Conservation (phyloP, 805 yeast species). For the Saccharomycopsis sp. region DNA sequence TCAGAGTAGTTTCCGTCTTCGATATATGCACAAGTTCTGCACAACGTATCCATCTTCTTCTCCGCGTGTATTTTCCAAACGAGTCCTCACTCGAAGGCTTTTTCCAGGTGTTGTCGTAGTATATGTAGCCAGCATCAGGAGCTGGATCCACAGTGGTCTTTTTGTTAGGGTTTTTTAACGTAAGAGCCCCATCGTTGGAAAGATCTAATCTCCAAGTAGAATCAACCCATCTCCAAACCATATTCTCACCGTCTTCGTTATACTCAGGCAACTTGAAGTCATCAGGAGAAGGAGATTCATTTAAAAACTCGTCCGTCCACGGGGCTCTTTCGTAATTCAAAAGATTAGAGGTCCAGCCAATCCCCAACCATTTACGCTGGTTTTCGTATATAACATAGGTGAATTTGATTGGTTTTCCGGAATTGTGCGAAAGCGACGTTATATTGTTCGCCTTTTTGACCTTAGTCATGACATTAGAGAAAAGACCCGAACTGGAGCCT, state of each 20-base stretch:
- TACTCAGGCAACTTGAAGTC: slow-evolving; percentile 73
- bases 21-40: slow-evolving; percentile 64
- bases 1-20: slow-evolving; percentile 13
- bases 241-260: slow-evolving; percentile 52
- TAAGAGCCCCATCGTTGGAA: slow-evolving; percentile 81
- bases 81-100: slow-evolving; percentile 83
- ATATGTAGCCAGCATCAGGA: slow-evolving; percentile 79
- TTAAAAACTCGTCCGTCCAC: slow-evolving; percentile 95
- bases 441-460: slow-evolving; percentile 27
- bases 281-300: slow-evolving; percentile 74
- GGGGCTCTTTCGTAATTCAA: slow-evolving; percentile 90
- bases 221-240: slow-evolving; percentile 95
- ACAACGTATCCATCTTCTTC: slow-evolving; percentile 93
- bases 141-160: slow-evolving; percentile 57
- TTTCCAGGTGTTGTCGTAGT: slow-evolving; percentile 91
- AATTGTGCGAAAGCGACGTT: slow-evolving; percentile 21
- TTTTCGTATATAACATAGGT: slow-evolving; percentile 91
- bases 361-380: slow-evolving; percentile 95
- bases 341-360: slow-evolving; percentile 94
- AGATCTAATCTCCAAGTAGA: slow-evolving; percentile 85
- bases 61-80: slow-evolving; percentile 83
- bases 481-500: slow-evolving; percentile 33
- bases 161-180: slow-evolving; percentile 45
- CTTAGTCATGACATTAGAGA: slow-evolving; percentile 35
- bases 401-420: slow-evolving; percentile 59